phyloP scores from a whole-genome alignment of 2,329 filamentous ascomycete genomes.

The Phyllosticta paracitricarpa region DNA sequence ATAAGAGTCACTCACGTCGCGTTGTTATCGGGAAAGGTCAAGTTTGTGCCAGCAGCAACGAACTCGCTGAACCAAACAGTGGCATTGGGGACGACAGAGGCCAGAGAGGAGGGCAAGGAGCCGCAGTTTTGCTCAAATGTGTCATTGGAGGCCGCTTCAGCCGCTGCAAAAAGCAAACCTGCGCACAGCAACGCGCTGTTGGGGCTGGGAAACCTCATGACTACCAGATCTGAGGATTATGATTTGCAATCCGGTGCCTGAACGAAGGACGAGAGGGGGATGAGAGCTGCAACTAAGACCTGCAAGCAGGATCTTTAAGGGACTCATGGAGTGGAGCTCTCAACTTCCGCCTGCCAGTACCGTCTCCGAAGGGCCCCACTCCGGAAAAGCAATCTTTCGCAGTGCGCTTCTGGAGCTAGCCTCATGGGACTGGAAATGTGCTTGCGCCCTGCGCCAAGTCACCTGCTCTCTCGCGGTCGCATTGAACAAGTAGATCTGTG shows the following conservation, averaged over 20 bases:
- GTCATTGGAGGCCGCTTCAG: background rate
- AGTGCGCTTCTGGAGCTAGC: background rate
- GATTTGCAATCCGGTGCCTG: background rate
- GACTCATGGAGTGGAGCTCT: background rate
- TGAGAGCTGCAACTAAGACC: background rate
- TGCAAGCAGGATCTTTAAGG: background rate
- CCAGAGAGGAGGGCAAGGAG: background rate
- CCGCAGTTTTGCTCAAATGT: constrained; percentile 5
- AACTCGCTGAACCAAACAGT: constrained; percentile 28
- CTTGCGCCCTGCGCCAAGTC: background rate
- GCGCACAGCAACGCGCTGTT: background rate
- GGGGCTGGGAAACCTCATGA: constrained; percentile 1
- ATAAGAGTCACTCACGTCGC: background rate
- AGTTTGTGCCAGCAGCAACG: constrained; percentile 31
- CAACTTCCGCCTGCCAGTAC: background rate
- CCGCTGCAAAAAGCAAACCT: background rate
- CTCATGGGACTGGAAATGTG: background rate
- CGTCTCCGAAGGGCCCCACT: background rate
- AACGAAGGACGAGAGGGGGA: background rate
- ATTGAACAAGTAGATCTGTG: background rate
- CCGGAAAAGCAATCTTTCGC: background rate
- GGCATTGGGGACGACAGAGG: constrained; percentile 20
- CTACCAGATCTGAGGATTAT: background rate
- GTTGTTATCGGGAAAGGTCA: constrained; percentile 6
- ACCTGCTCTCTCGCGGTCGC: background rate